These are phyloP conservation scores for Camelina laxa DNA, from an alignment of 345 rosid species.

Conservation along the genomic window DNA sequence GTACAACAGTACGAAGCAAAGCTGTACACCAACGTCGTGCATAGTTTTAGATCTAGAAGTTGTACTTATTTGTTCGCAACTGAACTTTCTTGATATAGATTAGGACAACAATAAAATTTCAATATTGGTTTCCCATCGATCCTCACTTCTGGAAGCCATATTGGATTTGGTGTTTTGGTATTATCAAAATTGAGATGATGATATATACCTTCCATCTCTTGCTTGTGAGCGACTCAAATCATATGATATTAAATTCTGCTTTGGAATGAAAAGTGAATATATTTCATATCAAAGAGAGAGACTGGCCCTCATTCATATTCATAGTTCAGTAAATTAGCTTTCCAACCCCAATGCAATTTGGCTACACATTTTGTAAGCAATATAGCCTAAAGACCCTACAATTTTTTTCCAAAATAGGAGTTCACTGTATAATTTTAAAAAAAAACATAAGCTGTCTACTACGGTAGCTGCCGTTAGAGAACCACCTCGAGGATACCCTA, in stretches of 20 bases:
- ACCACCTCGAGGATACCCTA: neutral
- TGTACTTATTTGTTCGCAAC: neutral
- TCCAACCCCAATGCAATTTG: constrained; percentile 20
- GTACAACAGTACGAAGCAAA: too few relatives aligned
- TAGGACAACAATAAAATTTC: neutral
- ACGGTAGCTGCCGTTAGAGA: constrained; percentile 13
- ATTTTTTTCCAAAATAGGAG: neutral
- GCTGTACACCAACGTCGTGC: too few relatives aligned
- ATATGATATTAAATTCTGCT: neutral
- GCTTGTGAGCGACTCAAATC: neutral
- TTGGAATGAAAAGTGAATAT: neutral
- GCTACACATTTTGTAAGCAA: constrained; percentile 28
- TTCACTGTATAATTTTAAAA: constrained; percentile 29
- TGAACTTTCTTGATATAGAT: neutral
- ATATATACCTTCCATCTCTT: neutral
- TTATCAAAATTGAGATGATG: too few relatives aligned
- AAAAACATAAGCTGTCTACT: constrained; percentile 21
- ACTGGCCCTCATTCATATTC: constrained; percentile 17
- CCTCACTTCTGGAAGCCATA: neutral
- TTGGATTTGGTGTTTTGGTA: neutral
- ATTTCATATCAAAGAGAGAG: neutral
- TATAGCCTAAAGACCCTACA: neutral
- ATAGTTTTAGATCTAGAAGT: neutral
- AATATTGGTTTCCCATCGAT: neutral
- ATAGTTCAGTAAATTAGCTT: constrained; percentile 29